A percentile compares a stretch with the other conserved stretches of the same genome.
These are phyloP conservation scores for Solanum virginianum DNA, from an alignment of 257 asterid species.

Conservation along the genomic window DNA sequence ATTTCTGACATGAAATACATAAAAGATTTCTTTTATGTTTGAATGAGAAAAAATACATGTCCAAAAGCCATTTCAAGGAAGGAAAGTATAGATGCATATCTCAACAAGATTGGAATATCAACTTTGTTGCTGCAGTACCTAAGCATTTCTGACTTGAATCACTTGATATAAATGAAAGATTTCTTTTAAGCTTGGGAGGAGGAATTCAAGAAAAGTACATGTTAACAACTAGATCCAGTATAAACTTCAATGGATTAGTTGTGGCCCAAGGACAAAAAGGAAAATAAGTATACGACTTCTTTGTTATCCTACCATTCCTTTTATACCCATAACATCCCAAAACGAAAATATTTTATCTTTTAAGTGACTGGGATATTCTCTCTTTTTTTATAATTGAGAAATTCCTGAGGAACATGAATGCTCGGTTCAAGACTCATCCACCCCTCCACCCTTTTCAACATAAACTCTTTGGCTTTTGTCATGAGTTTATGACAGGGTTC, in stretches of 20 bases:
- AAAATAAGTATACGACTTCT: not conserved
- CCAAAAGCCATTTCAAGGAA: not conserved
- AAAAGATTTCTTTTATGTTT: not conserved
- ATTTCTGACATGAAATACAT: not conserved
- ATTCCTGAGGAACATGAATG: not conserved
- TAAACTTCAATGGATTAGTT: not conserved
- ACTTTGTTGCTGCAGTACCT: not conserved
- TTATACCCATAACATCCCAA: not conserved
- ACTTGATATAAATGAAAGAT: not conserved
- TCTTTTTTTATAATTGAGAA: not conserved
- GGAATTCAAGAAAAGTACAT: not conserved
- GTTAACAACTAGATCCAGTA: not conserved
- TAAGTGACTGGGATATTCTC: not conserved
- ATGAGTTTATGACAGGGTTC: not conserved
- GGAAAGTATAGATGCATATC: not conserved
- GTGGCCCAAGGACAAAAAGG: not conserved
- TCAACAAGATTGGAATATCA: not conserved
- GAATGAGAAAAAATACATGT: not conserved
- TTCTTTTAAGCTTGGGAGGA: not conserved
- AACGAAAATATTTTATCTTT: not conserved
- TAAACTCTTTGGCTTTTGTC: not conserved
- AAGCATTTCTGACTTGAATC: not conserved
- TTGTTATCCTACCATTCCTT: not conserved
- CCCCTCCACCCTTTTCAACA: not conserved
- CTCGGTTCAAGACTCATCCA: not conserved